Evolutionary conservation across 192 early-diverging fungal species (phyloP).

Genomic region (Coemansia sp.): DNA sequence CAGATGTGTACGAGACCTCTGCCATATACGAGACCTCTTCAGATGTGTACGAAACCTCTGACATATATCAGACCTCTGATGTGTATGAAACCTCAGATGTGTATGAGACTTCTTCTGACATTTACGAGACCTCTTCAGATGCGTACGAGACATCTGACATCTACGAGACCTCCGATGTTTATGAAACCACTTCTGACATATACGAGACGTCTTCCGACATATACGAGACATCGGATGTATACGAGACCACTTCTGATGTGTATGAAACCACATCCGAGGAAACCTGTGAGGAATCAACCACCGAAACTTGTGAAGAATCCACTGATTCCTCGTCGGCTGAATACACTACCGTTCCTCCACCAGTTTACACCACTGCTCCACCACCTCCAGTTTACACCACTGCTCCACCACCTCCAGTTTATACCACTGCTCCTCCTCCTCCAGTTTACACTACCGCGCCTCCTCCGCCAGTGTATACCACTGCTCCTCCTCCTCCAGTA

Average conservation of each 20-base stretch:
- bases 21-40: slow-evolving; percentile 11
- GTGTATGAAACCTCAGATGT: slow-evolving; percentile 12
- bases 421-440: not conserved
- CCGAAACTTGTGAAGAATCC: not conserved
- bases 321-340: not conserved
- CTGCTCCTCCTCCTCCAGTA: not conserved
- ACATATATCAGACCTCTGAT: not conserved
- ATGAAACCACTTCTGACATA: slow-evolving; percentile 14
- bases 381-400: slow-evolving; percentile 2
- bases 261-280: not conserved
- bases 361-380: not conserved
- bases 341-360: not conserved
- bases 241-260: slow-evolving; percentile 9
- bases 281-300: slow-evolving; percentile 4
- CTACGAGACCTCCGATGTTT: slow-evolving; percentile 10
- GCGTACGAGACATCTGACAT: slow-evolving; percentile 9
- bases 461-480: slow-evolving; percentile 7
- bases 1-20: slow-evolving; percentile 4
- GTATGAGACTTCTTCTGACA: slow-evolving; percentile 7
- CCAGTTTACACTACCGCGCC: slow-evolving; percentile 1
- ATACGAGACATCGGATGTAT: slow-evolving; percentile 3
- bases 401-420: not conserved
- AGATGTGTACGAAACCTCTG: not conserved
- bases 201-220: slow-evolving; percentile 10
- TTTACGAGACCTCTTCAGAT: slow-evolving; percentile 4